phyloP scores from a whole-genome alignment of 1,284 basidiomycete species.

The Ceratobasidium sp. region DNA sequence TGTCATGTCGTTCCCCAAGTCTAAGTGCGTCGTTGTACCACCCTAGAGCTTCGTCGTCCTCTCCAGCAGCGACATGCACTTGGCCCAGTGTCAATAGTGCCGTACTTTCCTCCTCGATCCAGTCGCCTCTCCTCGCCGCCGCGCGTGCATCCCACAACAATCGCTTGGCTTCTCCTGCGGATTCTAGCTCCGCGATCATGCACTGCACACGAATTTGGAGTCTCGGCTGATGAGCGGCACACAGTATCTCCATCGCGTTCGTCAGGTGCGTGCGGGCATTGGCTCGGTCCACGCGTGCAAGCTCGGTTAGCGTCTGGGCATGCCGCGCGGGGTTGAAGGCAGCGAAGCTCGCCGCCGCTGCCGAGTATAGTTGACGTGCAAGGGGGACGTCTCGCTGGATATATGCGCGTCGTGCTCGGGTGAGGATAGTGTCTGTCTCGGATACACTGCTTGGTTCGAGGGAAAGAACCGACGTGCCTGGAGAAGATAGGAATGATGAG shows the following conservation, averaged over 20 bases:
- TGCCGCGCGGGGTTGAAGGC: slow-evolving; percentile 9
- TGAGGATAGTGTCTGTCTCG: slow-evolving; percentile 14
- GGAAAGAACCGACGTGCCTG: not conserved
- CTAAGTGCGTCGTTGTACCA: slow-evolving; percentile 33
- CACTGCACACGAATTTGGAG: slow-evolving; percentile 31
- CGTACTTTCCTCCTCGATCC: slow-evolving; percentile 34
- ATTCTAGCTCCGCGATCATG: slow-evolving; percentile 35
- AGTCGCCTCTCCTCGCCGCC: slow-evolving; percentile 32
- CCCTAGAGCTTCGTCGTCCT: slow-evolving; percentile 32
- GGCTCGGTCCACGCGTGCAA: slow-evolving; percentile 24
- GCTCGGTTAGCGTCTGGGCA: slow-evolving; percentile 38
- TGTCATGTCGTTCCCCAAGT: slow-evolving; percentile 33
- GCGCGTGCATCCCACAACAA: slow-evolving; percentile 21
- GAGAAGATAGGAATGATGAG: slow-evolving; percentile 25
- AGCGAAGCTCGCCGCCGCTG: slow-evolving; percentile 18
- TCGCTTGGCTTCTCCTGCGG: slow-evolving; percentile 33
- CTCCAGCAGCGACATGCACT: slow-evolving; percentile 40
- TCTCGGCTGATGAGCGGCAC: slow-evolving; percentile 18
- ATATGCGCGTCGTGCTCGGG: slow-evolving; percentile 22
- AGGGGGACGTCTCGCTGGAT: slow-evolving; percentile 31
- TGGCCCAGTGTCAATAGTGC: slow-evolving; percentile 26
- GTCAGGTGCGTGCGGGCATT: slow-evolving; percentile 31
- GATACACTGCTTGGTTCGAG: slow-evolving; percentile 22
- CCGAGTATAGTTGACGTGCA: slow-evolving; percentile 27
- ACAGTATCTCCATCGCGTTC: slow-evolving; percentile 30